phyloP scores from a whole-genome alignment of 164 flowering plant species.

The Malania oleifera region DNA sequence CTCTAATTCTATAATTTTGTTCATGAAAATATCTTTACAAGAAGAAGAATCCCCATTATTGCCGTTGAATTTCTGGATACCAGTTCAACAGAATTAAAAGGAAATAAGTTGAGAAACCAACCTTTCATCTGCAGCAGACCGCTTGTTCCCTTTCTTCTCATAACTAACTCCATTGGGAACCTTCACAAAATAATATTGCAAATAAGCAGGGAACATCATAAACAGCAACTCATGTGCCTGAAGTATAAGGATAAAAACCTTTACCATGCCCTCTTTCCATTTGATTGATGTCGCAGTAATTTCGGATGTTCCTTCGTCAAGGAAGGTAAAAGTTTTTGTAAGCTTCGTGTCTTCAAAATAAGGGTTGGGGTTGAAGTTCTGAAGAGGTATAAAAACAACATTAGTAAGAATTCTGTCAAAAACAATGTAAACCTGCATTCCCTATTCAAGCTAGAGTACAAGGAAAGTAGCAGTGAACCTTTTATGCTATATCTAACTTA shows the following conservation, averaged over 20 bases:
- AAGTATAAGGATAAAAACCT: slow-evolving; percentile 5
- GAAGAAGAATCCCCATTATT: neutral
- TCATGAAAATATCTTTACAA: neutral
- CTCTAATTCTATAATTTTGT: too few species aligned
- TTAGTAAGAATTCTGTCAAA: neutral
- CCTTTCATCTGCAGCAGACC: slow-evolving; percentile 51
- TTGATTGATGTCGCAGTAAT: slow-evolving; percentile 52
- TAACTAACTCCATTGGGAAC: slow-evolving; percentile 51
- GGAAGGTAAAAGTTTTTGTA: slow-evolving; percentile 49
- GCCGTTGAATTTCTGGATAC: too few species aligned
- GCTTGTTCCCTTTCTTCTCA: slow-evolving; percentile 68
- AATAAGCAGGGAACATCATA: too few species aligned
- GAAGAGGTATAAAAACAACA: slow-evolving; percentile 3
- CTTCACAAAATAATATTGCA: slow-evolving; percentile 19
- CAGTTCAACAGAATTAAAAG: neutral
- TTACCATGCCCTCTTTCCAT: slow-evolving; percentile 76
- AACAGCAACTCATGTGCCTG: too few species aligned
- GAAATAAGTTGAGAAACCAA: slow-evolving; percentile 6
- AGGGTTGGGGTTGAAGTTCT: slow-evolving; percentile 65
- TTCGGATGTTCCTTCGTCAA: slow-evolving; percentile 58
- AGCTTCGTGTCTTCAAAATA: slow-evolving; percentile 63
- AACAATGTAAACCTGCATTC: neutral
- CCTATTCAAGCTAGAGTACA: neutral
- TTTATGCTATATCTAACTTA: neutral
- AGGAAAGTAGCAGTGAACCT: too few species aligned